These are phyloP conservation scores for Diplodia scrobiculata DNA, from an alignment of 2,329 filamentous ascomycete species.

Conservation along the genomic window DNA sequence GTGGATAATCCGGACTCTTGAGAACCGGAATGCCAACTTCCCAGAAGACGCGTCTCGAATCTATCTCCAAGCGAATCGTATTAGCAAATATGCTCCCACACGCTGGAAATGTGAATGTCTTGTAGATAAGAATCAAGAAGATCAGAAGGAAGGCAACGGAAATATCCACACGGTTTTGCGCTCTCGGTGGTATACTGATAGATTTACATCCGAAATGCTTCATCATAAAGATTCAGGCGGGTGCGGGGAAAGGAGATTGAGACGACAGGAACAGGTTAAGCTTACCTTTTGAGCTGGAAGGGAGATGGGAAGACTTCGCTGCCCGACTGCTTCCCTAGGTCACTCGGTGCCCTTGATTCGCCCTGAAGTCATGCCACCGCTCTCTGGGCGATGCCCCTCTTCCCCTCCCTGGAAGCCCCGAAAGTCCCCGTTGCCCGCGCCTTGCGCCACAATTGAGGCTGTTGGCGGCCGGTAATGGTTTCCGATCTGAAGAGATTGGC, in stretches of 20 bases:
- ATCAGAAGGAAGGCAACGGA: conserved; percentile 99
- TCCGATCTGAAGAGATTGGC: neutral
- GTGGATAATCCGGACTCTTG: neutral
- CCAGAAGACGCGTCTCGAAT: neutral
- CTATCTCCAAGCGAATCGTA: neutral
- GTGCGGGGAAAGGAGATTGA: neutral
- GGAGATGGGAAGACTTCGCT: neutral
- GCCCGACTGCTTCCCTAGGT: conserved; percentile 5
- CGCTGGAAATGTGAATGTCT: neutral
- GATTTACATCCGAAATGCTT: conserved; percentile 98
- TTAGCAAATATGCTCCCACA: conserved; percentile 7
- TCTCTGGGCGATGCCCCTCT: conserved; percentile 1
- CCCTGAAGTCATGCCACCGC: conserved; percentile 7
- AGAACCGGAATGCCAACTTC: neutral
- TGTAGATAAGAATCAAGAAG: conserved; percentile 20
- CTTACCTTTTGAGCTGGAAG: conserved; percentile 14
- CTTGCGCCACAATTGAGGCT: neutral
- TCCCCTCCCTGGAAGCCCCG: neutral
- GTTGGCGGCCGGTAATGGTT: neutral
- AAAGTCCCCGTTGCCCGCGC: neutral
- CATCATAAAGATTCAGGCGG: conserved; percentile 64
- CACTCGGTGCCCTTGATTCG: conserved; percentile 8
- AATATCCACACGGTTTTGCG: conserved; percentile 95
- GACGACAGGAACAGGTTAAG: conserved; percentile 14
- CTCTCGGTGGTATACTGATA: conserved; percentile 76